Evolutionary conservation across 139 green algal species (phyloP).

Genomic region (Volvox reticuliferus): DNA sequence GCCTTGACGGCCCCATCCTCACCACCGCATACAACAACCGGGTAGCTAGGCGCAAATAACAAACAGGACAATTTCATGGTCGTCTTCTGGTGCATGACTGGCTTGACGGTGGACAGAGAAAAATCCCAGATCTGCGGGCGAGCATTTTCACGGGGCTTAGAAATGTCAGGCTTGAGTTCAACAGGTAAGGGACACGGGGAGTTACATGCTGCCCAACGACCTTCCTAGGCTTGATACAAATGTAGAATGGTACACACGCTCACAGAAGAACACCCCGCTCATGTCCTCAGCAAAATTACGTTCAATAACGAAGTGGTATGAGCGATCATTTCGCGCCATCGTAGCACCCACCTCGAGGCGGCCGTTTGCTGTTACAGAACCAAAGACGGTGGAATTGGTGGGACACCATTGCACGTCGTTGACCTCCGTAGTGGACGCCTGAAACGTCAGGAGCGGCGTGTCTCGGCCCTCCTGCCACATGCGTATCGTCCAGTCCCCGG

Average conservation of each 20-base stretch:
- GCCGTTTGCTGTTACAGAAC: slow-evolving; percentile 75
- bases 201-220: too few species aligned
- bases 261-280: too few species aligned
- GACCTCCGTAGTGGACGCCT: slow-evolving; percentile 49
- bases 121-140: slow-evolving; percentile 85
- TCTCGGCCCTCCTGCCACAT: slow-evolving; percentile 81
- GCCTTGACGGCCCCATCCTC: slow-evolving; percentile 72
- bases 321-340: too few species aligned
- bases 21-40: slow-evolving; percentile 74
- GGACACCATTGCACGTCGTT: slow-evolving; percentile 89
- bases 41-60: slow-evolving; percentile 70
- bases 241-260: too few species aligned
- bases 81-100: slow-evolving; percentile 69
- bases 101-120: slow-evolving; percentile 79
- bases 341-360: slow-evolving; percentile 69
- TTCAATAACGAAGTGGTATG: too few species aligned
- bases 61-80: slow-evolving; percentile 67
- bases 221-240: too few species aligned
- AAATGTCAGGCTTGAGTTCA: too few species aligned
- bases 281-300: too few species aligned
- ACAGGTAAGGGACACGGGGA: too few species aligned
- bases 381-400: slow-evolving; percentile 86
- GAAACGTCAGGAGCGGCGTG: slow-evolving; percentile 78
- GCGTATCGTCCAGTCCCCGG: slow-evolving; percentile 85
- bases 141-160: not conserved